These are phyloP conservation scores for Hippophae rhamnoides DNA, from an alignment of 306 rosid genomes.

Conservation along the genomic window DNA sequence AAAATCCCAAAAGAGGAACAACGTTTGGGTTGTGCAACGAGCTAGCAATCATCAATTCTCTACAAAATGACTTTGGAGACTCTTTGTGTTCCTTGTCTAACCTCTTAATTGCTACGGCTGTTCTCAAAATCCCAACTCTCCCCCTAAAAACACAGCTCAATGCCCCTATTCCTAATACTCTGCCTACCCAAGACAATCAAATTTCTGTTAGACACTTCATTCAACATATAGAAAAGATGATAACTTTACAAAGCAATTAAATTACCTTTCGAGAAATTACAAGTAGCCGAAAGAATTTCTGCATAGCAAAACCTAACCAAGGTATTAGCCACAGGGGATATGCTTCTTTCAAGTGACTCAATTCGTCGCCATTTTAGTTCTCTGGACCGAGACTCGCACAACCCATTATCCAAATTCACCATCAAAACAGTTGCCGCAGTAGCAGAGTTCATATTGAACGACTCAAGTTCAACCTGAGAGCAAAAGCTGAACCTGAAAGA, in stretches of 20 bases:
- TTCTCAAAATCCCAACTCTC: slow-evolving; percentile 77
- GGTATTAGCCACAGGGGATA: slow-evolving; percentile 65
- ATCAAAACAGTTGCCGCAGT: slow-evolving; percentile 77
- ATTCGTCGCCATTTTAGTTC: slow-evolving; percentile 70
- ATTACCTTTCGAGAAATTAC: slow-evolving; percentile 72
- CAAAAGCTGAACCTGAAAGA: slow-evolving; percentile 91
- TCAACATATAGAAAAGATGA: neutral
- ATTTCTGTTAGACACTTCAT: slow-evolving; percentile 8
- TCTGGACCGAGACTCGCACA: slow-evolving; percentile 48
- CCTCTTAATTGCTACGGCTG: slow-evolving; percentile 67
- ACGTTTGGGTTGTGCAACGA: slow-evolving; percentile 69
- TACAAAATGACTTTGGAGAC: slow-evolving; percentile 80
- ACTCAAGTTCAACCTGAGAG: slow-evolving; percentile 89
- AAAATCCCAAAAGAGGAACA: slow-evolving; percentile 74
- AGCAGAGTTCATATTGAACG: slow-evolving; percentile 54
- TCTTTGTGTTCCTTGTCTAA: slow-evolving; percentile 91
- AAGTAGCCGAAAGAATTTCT: slow-evolving; percentile 61
- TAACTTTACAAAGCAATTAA: slow-evolving; percentile 1
- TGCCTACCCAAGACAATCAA: slow-evolving; percentile 44
- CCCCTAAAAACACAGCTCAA: slow-evolving; percentile 87
- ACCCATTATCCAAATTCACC: slow-evolving; percentile 84
- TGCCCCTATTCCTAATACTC: slow-evolving; percentile 93
- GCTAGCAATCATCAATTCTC: slow-evolving; percentile 89
- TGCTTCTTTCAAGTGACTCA: slow-evolving; percentile 69
- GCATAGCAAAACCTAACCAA: slow-evolving; percentile 57